Percentiles rank a stretch among this genome's conserved stretches.
phyloP scores from a whole-genome alignment of 139 green algal genomes.

The Closterium sp. region DNA sequence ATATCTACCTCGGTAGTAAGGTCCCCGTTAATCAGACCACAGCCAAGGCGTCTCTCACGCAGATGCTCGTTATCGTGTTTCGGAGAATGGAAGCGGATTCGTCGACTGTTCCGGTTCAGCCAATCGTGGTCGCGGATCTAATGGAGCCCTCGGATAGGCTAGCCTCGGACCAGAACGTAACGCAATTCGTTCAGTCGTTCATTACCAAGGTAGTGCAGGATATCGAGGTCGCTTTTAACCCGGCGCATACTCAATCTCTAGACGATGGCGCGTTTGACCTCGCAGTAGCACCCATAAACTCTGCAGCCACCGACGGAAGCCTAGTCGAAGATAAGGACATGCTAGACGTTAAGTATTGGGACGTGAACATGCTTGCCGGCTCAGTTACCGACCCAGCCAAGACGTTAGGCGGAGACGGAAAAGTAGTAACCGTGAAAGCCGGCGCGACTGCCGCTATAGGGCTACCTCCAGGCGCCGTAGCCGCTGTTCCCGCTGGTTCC shows the following conservation, averaged over 20 bases:
- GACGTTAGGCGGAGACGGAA: not conserved
- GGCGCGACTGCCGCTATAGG: not conserved
- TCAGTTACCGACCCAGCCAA: not conserved
- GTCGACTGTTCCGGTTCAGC: constrained; percentile 53
- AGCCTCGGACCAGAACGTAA: constrained; percentile 20
- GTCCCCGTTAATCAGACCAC: constrained; percentile 81
- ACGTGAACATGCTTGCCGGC: constrained; percentile 47
- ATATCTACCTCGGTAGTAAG: constrained; percentile 77
- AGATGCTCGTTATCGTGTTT: constrained; percentile 97
- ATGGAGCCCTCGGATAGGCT: constrained; percentile 42
- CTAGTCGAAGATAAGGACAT: constrained; percentile 56
- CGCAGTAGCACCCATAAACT: not conserved
- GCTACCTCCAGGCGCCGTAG: not conserved
- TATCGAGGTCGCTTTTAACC: constrained; percentile 59
- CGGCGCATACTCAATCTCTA: not conserved
- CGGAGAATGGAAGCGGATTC: constrained; percentile 87
- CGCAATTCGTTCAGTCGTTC: constrained; percentile 70
- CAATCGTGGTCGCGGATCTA: constrained; percentile 57
- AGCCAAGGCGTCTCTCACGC: constrained; percentile 91
- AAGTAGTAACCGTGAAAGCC: not conserved
- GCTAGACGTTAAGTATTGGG: constrained; percentile 57
- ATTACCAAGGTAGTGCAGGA: constrained; percentile 80
- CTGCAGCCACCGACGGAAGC: constrained; percentile 1
- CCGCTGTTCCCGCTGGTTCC: not conserved
- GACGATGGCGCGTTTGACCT: constrained; percentile 61